Base-by-base conservation (phyloP, 305 asterid species). In the Fraxinus ornus region DNA sequence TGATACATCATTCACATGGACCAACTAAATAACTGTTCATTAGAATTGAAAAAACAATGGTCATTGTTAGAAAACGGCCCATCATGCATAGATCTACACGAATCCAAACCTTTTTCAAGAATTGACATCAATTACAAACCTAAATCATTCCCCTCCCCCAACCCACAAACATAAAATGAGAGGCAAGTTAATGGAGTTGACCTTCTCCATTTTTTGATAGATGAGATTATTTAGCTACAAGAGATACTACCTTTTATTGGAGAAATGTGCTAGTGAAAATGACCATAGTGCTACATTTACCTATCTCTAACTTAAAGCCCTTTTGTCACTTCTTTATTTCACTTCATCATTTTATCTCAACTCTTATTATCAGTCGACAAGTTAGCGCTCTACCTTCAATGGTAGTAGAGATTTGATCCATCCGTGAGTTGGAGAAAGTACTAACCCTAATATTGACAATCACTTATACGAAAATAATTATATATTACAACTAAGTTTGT, bases 251-350 rank as follows among this genome's bases (percentile, higher is more conserved):
- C 60, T 72, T 78, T 79, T 80, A 77, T 76, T 76, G 55, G 33
- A 28, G 81, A 37, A 79, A 13, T 55, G 73, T 79, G 75, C 78
- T 77, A 24, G 4, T 78, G 87, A 84, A 83, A 86, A 86, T 77
- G 86, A 86, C 86, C 44, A 2, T 80, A 83, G 85, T 86, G 89
- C 83, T 78, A 80, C 22, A 36, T 78, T 80, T 81, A 55, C 82
- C 83, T 78, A 28, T 83, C 81, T 83, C 88, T 81, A 62, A 62
- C 74, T 32, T 12, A 72, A 75, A 39, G 19, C 73, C 62, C 81
- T 60, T 72, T 84, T 36, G 28, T 81, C 55, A 64, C 60, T 36
- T 39, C 24, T 52, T 64, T 35, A 77, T 75, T 78, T 41, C 79
- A 81, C 77, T 68, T 68, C 72, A 78, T 81, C 85, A 83, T 62